Percentiles rank a stretch among this genome's conserved stretches.
Evolutionary conservation across 176 grass and related monocot species (phyloP).

Genomic region (Juncus effusus): DNA sequence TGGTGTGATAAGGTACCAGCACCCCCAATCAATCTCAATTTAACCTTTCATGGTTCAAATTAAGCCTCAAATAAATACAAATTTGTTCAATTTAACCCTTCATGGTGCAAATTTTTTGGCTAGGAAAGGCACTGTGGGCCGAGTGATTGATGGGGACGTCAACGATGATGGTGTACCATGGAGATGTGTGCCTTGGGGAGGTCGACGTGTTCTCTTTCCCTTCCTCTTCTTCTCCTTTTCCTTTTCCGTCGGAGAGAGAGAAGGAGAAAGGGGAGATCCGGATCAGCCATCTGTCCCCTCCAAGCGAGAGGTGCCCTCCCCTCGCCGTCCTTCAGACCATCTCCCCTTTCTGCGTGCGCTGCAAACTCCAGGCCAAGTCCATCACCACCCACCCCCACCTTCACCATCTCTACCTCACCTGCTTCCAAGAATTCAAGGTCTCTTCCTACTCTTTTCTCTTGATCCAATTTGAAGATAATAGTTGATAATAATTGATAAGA

Average conservation of each 20-base stretch:
- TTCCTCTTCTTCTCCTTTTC: constrained; percentile 26
- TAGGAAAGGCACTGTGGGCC: too few relatives aligned
- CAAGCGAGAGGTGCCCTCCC: constrained; percentile 76
- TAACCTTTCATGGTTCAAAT: too few relatives aligned
- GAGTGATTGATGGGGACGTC: too few relatives aligned
- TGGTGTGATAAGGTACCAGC: too few relatives aligned
- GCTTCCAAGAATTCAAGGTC: constrained; percentile 85
- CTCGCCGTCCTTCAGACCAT: constrained; percentile 85
- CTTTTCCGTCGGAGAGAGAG: constrained; percentile 64
- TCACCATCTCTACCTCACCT: constrained; percentile 55
- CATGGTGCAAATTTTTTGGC: too few relatives aligned
- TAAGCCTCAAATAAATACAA: too few relatives aligned
- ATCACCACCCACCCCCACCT: constrained; percentile 43
- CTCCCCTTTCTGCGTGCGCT: constrained; percentile 79
- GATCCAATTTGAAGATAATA: not conserved
- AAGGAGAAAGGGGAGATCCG: constrained; percentile 32
- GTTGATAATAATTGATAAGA: constrained; percentile 1
- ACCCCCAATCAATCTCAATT: too few relatives aligned
- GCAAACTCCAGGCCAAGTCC: constrained; percentile 74
- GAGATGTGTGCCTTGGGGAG: constrained; percentile 65
- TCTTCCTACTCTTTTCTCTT: not conserved
- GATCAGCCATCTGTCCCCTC: constrained; percentile 73
- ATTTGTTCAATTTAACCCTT: too few relatives aligned
- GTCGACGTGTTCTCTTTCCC: constrained; percentile 51
- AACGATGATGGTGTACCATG: constrained; percentile 67